These are phyloP conservation scores for Phylloporus sp. DNA, from an alignment of 768 basidiomycete genomes.

Conservation along the genomic window DNA sequence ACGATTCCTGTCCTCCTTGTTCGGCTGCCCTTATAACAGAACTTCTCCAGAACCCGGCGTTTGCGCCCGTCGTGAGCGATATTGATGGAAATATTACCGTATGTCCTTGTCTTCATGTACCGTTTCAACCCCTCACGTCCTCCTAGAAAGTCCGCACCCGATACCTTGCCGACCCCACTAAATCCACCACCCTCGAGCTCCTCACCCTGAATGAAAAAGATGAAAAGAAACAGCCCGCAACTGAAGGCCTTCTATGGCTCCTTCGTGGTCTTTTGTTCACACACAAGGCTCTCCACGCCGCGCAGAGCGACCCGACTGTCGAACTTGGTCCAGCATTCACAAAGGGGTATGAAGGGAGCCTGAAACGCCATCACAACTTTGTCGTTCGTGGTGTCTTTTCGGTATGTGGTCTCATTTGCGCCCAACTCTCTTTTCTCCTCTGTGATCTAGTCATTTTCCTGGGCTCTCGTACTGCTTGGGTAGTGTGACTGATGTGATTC, in stretches of 20 bases:
- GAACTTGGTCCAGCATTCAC: conserved; percentile 71
- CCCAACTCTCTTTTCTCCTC: background rate
- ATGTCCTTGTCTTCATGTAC: conserved; percentile 22
- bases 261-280: conserved; percentile 91
- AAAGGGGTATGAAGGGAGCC: conserved; percentile 73
- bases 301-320: conserved; percentile 54
- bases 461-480: too few relatives aligned
- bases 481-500: background rate
- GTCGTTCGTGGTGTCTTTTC: conserved; percentile 57
- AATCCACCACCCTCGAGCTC: conserved; percentile 76
- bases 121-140: background rate
- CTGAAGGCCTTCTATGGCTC: conserved; percentile 92
- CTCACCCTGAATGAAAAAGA: conserved; percentile 80
- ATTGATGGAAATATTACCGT: conserved; percentile 90
- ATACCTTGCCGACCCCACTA: conserved; percentile 59
- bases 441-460: background rate
- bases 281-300: conserved; percentile 67
- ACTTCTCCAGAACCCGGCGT: conserved; percentile 46
- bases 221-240: conserved; percentile 85
- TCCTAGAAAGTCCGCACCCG: conserved; percentile 85
- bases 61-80: conserved; percentile 79
- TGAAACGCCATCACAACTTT: conserved; percentile 85
- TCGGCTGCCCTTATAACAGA: conserved; percentile 11
- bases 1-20: too few relatives aligned
- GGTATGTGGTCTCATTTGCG: conserved; percentile 34